Percentiles rank a stretch among this genome's conserved stretches.
These are phyloP conservation scores for Fistulifera pelliculosa DNA, from an alignment of 108 stramenopile species.

Conservation along the genomic window DNA sequence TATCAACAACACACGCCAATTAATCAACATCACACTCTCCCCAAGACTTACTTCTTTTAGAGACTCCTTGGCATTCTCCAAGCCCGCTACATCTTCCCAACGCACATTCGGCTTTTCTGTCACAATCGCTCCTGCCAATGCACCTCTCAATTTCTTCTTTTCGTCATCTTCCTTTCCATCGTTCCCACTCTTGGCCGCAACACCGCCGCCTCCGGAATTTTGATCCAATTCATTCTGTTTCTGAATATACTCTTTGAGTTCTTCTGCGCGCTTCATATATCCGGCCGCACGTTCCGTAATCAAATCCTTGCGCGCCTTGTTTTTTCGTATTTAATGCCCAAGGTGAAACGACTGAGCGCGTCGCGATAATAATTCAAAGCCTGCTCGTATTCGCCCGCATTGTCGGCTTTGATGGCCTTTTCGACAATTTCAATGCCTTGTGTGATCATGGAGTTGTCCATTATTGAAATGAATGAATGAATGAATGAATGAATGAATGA, in stretches of 20 bases:
- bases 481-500: no score
- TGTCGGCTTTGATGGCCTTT: slow-evolving; percentile 86
- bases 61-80: slow-evolving; percentile 91
- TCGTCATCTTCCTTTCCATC: slow-evolving; percentile 72
- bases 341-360: slow-evolving; percentile 84
- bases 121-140: slow-evolving; percentile 71
- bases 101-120: slow-evolving; percentile 95
- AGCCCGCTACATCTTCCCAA: slow-evolving; percentile 98
- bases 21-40: no score
- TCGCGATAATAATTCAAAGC: slow-evolving; percentile 85
- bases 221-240: slow-evolving; percentile 67
- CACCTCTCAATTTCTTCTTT: slow-evolving; percentile 71
- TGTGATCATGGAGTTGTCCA: slow-evolving; percentile 86
- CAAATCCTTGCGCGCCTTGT: slow-evolving; percentile 86
- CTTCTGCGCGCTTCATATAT: slow-evolving; percentile 99
- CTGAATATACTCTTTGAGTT: slow-evolving; percentile 76
- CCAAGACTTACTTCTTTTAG: slow-evolving; percentile 79
- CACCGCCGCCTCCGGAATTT: slow-evolving; percentile 35
- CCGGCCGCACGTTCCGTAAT: slow-evolving; percentile 89
- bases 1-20: no score
- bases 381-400: slow-evolving; percentile 76
- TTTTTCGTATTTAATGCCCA: slow-evolving; percentile 98
- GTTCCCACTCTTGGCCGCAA: slow-evolving; percentile 40
- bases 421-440: slow-evolving; percentile 84
- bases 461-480: no score